Evolutionary conservation across 1,284 basidiomycete genomes (phyloP).

Genomic region (Vanrija pseudolonga): DNA sequence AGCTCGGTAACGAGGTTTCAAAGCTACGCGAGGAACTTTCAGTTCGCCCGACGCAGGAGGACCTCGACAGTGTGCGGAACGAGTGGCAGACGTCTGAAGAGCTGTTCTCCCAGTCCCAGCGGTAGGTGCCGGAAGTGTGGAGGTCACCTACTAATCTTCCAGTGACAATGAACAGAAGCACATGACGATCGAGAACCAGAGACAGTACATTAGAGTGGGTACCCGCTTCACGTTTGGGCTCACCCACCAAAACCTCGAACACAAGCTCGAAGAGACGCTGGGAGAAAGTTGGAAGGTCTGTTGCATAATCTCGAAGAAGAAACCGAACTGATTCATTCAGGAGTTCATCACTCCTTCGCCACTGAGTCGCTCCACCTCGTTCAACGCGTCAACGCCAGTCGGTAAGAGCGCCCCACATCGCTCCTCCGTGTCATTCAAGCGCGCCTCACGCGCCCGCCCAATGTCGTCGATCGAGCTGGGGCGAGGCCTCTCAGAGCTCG

Average conservation of each 20-base stretch:
- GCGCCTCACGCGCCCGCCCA: not conserved
- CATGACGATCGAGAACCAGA: slow-evolving; percentile 27
- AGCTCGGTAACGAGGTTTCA: slow-evolving; percentile 9
- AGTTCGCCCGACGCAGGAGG: slow-evolving; percentile 11
- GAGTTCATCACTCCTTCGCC: slow-evolving; percentile 4
- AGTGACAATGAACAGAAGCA: slow-evolving; percentile 41
- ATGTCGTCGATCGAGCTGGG: no score
- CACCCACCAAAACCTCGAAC: slow-evolving; percentile 26
- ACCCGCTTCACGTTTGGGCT: not conserved
- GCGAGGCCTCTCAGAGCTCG: no score
- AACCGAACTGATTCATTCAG: no score
- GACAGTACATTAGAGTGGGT: slow-evolving; percentile 30
- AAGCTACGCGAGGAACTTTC: slow-evolving; percentile 4
- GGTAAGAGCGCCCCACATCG: slow-evolving; percentile 15
- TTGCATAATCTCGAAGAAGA: not conserved
- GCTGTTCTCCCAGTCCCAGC: slow-evolving; percentile 30
- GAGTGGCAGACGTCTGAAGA: slow-evolving; percentile 29
- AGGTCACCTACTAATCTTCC: not conserved
- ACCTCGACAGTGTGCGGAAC: slow-evolving; percentile 13
- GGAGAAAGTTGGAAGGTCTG: slow-evolving; percentile 32
- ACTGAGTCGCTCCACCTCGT: slow-evolving; percentile 6
- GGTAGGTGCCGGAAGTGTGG: slow-evolving; percentile 7
- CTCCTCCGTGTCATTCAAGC: not conserved
- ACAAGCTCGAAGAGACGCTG: slow-evolving; percentile 22
- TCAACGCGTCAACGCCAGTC: slow-evolving; percentile 25